Evolutionary conservation across 768 basidiomycete genomes (phyloP), one percentile per base, ranked within the genome.

Genomic region (Heimioporus sp.): DNA sequence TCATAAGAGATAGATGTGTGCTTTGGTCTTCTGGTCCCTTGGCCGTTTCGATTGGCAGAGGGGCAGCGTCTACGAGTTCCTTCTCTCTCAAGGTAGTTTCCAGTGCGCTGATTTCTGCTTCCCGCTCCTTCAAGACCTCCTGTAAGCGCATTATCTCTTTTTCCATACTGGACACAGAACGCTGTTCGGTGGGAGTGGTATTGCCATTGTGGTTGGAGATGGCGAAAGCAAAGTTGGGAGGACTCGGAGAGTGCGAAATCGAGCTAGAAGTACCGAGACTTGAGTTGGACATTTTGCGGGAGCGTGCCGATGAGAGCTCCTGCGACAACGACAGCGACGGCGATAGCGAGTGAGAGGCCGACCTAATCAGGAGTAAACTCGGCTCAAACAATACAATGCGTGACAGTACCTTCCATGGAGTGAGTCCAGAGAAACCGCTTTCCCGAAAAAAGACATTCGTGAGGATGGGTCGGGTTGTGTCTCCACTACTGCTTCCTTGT

Each of bases 301-400:
- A 90, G 65, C 86, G 87, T 74, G 74, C 89, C 77, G 86, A 92
- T 61, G 86, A 92, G 59, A 92, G 81, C 80, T 92, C 93, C 93
- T 98, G 94, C 77, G 94, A 95, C 62, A 96, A 85, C 79, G 94
- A 96, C 77, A 86, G 83, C 70, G 93, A 94, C 73, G 94, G 85
- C 80, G 90, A 92, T 76, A 86, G 84, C 71, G 93, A 93, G 75
- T 90, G 90, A 76, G 90, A 92, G 59, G 86, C 83, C 83, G 92
- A 92, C 81, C 90, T 91, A 60, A 40, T 47, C 50, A 56, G 51
- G 53, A 0, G 21, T 66, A 46, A 66, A 56, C 15, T 53, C 17
- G 9, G 16, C 6, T 10, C 19, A 11, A 46, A 24, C 34, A 49
- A 46, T 37, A 60, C 53, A 40, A 40, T 24, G 50, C 24, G 35